Evolutionary conservation across 1,284 basidiomycete genomes (phyloP).

Genomic region (Moesziomyces sp.): DNA sequence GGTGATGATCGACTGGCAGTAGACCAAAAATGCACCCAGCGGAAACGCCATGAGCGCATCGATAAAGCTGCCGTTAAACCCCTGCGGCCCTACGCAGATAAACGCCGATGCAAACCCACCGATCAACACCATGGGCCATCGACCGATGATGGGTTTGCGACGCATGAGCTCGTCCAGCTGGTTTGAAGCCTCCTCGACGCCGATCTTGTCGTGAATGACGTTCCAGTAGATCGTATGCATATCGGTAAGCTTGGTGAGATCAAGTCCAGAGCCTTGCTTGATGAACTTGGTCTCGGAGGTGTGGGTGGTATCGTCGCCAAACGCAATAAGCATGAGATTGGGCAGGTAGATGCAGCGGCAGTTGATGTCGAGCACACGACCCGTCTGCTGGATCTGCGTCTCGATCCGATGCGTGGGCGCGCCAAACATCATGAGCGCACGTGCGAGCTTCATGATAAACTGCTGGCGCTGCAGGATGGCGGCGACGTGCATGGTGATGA

Average conservation of each 20-base stretch:
- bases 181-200: constrained; percentile 80
- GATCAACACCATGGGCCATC: constrained; percentile 75
- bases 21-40: constrained; percentile 78
- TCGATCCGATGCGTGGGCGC: constrained; percentile 88
- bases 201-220: constrained; percentile 86
- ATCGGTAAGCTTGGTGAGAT: constrained; percentile 71
- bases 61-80: constrained; percentile 78
- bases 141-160: constrained; percentile 68
- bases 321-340: constrained; percentile 74
- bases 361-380: constrained; percentile 83
- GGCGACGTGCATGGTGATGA: constrained; percentile 87
- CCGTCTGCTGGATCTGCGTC: constrained; percentile 86
- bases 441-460: constrained; percentile 86
- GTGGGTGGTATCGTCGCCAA: constrained; percentile 81
- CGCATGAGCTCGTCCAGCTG: constrained; percentile 83
- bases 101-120: constrained; percentile 84
- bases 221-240: constrained; percentile 85
- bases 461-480: constrained; percentile 87
- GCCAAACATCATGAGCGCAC: constrained; percentile 95
- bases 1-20: constrained; percentile 64
- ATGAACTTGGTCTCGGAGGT: constrained; percentile 81
- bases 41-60: constrained; percentile 81
- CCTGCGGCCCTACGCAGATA: constrained; percentile 72
- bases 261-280: constrained; percentile 64
- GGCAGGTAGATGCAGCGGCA: constrained; percentile 88